These are phyloP conservation scores for Aegilops tauschii DNA, from an alignment of 176 grass and related monocot species.

Conservation along the genomic window DNA sequence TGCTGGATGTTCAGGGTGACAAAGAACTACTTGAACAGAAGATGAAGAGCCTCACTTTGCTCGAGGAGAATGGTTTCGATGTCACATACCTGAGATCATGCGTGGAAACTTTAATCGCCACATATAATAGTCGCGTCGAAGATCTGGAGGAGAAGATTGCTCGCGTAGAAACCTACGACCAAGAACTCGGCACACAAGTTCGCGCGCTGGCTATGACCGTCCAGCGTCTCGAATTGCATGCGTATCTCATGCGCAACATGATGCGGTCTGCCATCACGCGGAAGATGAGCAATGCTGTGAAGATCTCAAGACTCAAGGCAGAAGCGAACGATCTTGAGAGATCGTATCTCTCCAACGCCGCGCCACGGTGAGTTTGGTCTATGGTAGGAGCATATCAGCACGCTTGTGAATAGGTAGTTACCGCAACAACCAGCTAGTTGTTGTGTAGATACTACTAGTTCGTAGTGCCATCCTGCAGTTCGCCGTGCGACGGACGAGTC, in stretches of 20 bases:
- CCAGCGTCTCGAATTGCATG: slow-evolving; percentile 10
- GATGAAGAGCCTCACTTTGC: slow-evolving; percentile 31
- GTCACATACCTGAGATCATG: slow-evolving; percentile 39
- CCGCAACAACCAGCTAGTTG: too few species aligned
- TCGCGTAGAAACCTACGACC: background rate
- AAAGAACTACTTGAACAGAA: slow-evolving; percentile 31
- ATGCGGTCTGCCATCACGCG: background rate
- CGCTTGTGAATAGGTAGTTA: background rate
- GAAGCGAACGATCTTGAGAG: background rate
- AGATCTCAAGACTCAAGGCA: slow-evolving; percentile 28
- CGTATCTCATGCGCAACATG: background rate
- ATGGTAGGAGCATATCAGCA: background rate
- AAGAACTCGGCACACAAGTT: background rate
- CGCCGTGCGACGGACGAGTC: too few species aligned
- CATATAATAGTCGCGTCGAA: slow-evolving; percentile 1
- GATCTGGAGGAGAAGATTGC: background rate
- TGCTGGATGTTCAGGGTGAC: slow-evolving; percentile 28
- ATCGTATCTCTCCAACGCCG: background rate
- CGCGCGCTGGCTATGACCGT: slow-evolving; percentile 1
- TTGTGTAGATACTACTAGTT: background rate
- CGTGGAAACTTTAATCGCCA: slow-evolving; percentile 28
- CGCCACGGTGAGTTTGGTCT: slow-evolving; percentile 23
- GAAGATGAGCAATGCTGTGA: background rate
- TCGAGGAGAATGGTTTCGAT: slow-evolving; percentile 68
- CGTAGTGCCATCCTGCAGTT: background rate